Base-by-base conservation (phyloP, 2,329 filamentous ascomycete genomes). In the Macrophomina pseudophaseolina region DNA sequence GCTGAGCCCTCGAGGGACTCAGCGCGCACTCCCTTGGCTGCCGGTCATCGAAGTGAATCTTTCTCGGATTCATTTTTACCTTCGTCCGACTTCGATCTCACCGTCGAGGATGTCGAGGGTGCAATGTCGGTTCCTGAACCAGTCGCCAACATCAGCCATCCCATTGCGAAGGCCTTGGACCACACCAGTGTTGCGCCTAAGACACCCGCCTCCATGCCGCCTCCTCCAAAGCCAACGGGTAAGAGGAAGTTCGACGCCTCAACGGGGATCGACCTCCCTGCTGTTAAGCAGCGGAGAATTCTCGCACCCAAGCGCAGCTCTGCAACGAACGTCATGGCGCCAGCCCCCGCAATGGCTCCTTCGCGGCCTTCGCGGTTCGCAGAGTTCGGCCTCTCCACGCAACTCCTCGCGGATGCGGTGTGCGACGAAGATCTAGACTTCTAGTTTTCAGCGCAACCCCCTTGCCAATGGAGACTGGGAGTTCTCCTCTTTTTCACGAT, bases 381-480 rank as follows among this genome's bases (percentile, higher is more conserved):
- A 16, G 38, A 44, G 3, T 54, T 64, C 18, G 62, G 62, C 12
- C 62, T 64, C 23, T 64, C 62, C 5, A 64, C 62, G 9, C 62
- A 64, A 46, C 35, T 64, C 16, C 18, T 64, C 14, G 14, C 23
- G 11, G 48, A 53, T 12, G 62, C 49, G 16, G 49, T 28, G 5
- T 28, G 6, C 8, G 62, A 64, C 8, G 59, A 64, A 4, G 59
- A 63, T 11, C 14, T 52, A 5, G 18, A 35, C 33, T 33, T 52
- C 28, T 16, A 28, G 16, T 16, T 28, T 23, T 4, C 18, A 28
- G 18, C n/a, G 18, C 35, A 7, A 38, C 11, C 3, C 23, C 23
- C 23, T 23, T 23, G 23, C 23, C 23, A 23, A 23, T 23, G 23
- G 23, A 23, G 23, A 23, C 23, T 23, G 23, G 23, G 23, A 23